Conservation (phyloP, 164 flowering plant genomes). For the Stephania cephalantha region DNA sequence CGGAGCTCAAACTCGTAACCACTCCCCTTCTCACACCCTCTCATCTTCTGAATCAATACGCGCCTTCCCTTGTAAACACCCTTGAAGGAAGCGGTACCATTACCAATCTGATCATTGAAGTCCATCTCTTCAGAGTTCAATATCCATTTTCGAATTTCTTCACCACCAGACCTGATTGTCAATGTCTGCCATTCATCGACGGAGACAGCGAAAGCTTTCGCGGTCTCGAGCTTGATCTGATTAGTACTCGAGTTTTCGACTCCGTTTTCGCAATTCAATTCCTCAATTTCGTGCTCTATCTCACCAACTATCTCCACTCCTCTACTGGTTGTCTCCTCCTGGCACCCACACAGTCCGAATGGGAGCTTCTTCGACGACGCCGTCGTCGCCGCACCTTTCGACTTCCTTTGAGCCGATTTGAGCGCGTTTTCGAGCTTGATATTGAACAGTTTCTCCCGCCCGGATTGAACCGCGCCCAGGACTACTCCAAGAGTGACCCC, state of each 20-base stretch:
- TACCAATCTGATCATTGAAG: slow-evolving; percentile 61
- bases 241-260: slow-evolving; percentile 20
- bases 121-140: slow-evolving; percentile 71
- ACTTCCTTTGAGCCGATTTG: slow-evolving; percentile 57
- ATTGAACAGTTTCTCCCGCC: slow-evolving; percentile 59
- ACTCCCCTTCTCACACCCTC: slow-evolving; percentile 86
- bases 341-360: slow-evolving; percentile 92
- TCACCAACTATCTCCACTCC: slow-evolving; percentile 41
- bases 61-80: slow-evolving; percentile 70
- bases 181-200: slow-evolving; percentile 95
- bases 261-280: slow-evolving; percentile 29
- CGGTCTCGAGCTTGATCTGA: slow-evolving; percentile 36
- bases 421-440: slow-evolving; percentile 53
- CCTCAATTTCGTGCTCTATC: slow-evolving; percentile 33
- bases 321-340: slow-evolving; percentile 37
- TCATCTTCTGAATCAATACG: slow-evolving; percentile 68
- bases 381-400: not conserved
- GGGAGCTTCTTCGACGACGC: not conserved
- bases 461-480: slow-evolving; percentile 50
- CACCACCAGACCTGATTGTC: slow-evolving; percentile 61
- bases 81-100: slow-evolving; percentile 44
- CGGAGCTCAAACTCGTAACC: slow-evolving; percentile 66
- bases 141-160: slow-evolving; percentile 66
- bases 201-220: slow-evolving; percentile 50
- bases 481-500: slow-evolving; percentile 68